Evolutionary conservation across 305 asterid genomes (phyloP), one percentile per base, ranked within the genome.

Genomic region (Solanum hybrid): DNA sequence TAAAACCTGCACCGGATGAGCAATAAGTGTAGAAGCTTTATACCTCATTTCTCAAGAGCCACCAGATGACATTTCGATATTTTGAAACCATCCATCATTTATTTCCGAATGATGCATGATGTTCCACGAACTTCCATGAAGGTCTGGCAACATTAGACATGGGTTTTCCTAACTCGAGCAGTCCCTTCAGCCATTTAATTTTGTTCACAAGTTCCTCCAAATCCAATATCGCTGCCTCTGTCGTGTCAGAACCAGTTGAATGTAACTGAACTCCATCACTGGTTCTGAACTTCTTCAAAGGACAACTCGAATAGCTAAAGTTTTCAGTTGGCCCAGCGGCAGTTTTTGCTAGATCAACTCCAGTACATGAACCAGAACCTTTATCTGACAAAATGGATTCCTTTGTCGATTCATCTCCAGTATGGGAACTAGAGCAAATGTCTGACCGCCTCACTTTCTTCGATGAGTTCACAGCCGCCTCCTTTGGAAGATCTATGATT

Each of bases 171-270:
- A 86, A 13, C 35, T 40, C 86, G 82, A 95, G 12, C 42, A 93
- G 66, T 29, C 51, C 85, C 89, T 88, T 92, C 32, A 96, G 93
- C 96, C 94, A 93, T 89, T 92, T 95, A 34, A 97, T 90, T 93
- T 93, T 96, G 90, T 87, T 92, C 27, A 90, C 26, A 42, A 89
- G 92, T 88, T 94, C 95, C 92, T 93, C 96, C 91, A 97, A 90
- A 90, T 92, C 95, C 91, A 93, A 4, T 29, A 97, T 40, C 1
- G 94, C 90, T 19, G 95, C 95, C 87, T 93, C 97, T 22, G 91
- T 2, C 3, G 94, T 87, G 91, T 92, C 91, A 2, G 90, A 92
- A 32, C 36, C 36, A 35, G 32, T 26, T 35, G 95, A 91, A 64
- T 91, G 80, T 31, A 93, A 86, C 69, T 85, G 56, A n/a, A 51